Percentiles rank a stretch among this genome's conserved stretches.
Evolutionary conservation across 73 alveolate species (phyloP).

Genomic region (Paraurostyla sp.): DNA sequence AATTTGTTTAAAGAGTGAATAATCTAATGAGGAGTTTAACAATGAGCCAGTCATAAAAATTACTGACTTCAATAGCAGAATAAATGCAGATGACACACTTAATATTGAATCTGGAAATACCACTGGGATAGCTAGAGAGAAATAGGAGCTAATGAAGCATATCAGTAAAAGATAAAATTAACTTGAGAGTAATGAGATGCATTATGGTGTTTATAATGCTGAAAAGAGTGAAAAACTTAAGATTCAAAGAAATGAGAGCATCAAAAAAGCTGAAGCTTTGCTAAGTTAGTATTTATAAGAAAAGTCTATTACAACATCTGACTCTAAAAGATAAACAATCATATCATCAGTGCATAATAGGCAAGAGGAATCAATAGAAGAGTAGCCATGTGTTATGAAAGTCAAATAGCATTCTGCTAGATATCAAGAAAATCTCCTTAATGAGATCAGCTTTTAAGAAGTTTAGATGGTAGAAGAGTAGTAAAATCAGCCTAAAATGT

Average conservation of each 20-base stretch:
- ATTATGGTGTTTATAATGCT: background rate
- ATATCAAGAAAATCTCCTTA: too few relatives aligned
- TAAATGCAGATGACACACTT: background rate
- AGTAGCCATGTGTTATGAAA: too few relatives aligned
- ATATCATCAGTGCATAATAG: too few relatives aligned
- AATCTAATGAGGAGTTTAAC: background rate
- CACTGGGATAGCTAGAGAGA: background rate
- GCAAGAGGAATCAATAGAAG: too few relatives aligned
- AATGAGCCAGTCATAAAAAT: background rate
- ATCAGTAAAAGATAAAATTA: background rate
- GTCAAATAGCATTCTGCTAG: too few relatives aligned
- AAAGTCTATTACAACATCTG: background rate
- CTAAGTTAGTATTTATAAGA: background rate
- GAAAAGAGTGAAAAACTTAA: slow-evolving; percentile 21
- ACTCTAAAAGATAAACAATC: background rate
- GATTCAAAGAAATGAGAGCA: background rate
- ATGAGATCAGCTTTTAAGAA: too few relatives aligned
- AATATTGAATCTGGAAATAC: background rate
- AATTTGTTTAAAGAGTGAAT: background rate
- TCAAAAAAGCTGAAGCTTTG: slow-evolving; percentile 36
- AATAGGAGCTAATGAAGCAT: background rate
- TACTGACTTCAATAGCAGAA: background rate
- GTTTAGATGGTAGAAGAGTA: too few relatives aligned
- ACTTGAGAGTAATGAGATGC: background rate
- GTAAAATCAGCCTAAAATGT: too few relatives aligned